Conservation (phyloP, 2,329 filamentous ascomycete genomes). For the Aspergillus pseudoviridinutans region DNA sequence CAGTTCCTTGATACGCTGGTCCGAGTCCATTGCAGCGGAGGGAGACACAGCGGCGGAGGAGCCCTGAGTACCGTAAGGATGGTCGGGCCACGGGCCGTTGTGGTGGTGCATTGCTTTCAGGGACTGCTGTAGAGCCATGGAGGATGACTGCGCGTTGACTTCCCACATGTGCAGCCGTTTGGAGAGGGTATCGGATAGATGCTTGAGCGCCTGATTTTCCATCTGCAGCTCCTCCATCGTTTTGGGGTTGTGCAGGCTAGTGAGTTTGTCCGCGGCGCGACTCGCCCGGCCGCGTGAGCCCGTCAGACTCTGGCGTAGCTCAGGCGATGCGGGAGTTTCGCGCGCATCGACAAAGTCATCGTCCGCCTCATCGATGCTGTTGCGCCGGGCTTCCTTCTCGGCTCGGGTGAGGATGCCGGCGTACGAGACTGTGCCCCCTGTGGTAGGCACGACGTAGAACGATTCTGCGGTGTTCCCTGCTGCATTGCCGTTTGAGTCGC, state of each 20-base stretch:
- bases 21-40: constrained; percentile 31
- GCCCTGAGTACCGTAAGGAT: constrained; percentile 23
- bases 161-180: constrained; percentile 91
- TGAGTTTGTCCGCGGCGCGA: constrained; percentile 26
- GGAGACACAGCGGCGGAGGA: constrained; percentile 26
- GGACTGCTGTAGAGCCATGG: constrained; percentile 81
- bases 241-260: constrained; percentile 47
- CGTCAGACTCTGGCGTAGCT: constrained; percentile 42
- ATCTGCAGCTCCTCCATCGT: constrained; percentile 82
- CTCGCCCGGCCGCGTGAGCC: constrained; percentile 32
- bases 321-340: constrained; percentile 58
- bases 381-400: constrained; percentile 41
- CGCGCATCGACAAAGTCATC: constrained; percentile 88
- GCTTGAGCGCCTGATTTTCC: constrained; percentile 82
- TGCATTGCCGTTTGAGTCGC: constrained; percentile 59
- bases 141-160: constrained; percentile 81
- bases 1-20: constrained; percentile 59
- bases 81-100: constrained; percentile 25
- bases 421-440: constrained; percentile 88
- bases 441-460: constrained; percentile 92
- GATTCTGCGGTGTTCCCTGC: constrained; percentile 60
- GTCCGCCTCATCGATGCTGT: constrained; percentile 61
- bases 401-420: constrained; percentile 71
- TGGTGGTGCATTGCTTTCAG: constrained; percentile 51
- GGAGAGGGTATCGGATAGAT: constrained; percentile 79